phyloP scores from a whole-genome alignment of 345 rosid species.

The Streptanthus diversifolius region DNA sequence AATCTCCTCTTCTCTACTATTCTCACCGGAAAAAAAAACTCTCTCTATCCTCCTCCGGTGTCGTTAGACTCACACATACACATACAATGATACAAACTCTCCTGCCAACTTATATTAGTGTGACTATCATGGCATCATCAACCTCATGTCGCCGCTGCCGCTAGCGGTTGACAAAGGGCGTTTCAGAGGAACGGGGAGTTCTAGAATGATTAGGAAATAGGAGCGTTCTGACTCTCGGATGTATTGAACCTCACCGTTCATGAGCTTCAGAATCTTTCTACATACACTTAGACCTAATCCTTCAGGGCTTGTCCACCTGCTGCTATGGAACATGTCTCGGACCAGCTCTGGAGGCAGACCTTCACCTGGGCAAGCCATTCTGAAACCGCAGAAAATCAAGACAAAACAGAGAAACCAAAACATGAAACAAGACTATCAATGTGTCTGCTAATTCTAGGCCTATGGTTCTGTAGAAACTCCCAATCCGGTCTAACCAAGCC shows the following conservation, averaged over 20 bases:
- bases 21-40: slow-evolving; percentile 23
- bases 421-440: neutral
- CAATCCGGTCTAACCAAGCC: neutral
- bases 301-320: slow-evolving; percentile 75
- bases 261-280: slow-evolving; percentile 82
- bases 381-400: slow-evolving; percentile 14
- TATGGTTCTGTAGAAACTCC: neutral
- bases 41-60: slow-evolving; percentile 9
- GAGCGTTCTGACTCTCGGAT: slow-evolving; percentile 84
- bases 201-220: slow-evolving; percentile 69
- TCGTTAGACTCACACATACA: slow-evolving; percentile 14
- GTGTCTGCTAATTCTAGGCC: neutral
- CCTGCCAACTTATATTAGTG: neutral
- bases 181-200: slow-evolving; percentile 51
- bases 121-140: slow-evolving; percentile 27
- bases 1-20: slow-evolving; percentile 10
- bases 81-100: slow-evolving; percentile 24
- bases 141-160: slow-evolving; percentile 26
- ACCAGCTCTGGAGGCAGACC: slow-evolving; percentile 89
- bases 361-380: slow-evolving; percentile 95
- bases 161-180: slow-evolving; percentile 20
- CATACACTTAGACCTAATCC: slow-evolving; percentile 93
- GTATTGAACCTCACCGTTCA: slow-evolving; percentile 93
- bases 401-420: neutral
- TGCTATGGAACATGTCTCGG: slow-evolving; percentile 88